Base-by-base conservation (phyloP, 2,329 filamentous ascomycete species). In the Arthrocladium fulminans region DNA sequence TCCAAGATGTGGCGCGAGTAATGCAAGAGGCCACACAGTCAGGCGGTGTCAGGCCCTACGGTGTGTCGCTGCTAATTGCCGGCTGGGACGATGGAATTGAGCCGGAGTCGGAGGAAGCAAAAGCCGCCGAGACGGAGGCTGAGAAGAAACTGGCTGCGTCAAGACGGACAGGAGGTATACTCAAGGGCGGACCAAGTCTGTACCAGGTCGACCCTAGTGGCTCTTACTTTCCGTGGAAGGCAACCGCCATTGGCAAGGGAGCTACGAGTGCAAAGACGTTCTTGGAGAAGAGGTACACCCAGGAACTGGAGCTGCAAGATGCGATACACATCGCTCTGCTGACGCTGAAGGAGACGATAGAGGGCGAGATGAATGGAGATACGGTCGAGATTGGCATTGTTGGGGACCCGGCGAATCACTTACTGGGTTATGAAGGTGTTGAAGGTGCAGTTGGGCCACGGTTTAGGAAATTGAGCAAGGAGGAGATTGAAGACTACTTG, bases 331-430 rank as follows among this genome's bases (percentile, higher is more conserved):
- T 98, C 73, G 92, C 92, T 52, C 78, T 98, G 48, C 74, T 98
- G 66, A 98, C 92, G 22, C 74, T 98, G 65, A 98, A 98, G 77
- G 92, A 98, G 77, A 96, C 92, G 50, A 98, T 98, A 64, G 90
- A 97, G 73, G 92, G 92, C 50, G 92, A 97, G 73, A 97, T 97
- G 90, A 97, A 90, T 60, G 90, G 90, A 54, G 89, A 97, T 67
- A 96, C 90, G 25, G 94, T 98, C 56, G 92, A 98, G 72, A 96
- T 98, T 68, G 90, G 88, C 88, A 97, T 98, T 59, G 88, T 98
- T 59, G 92, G 92, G 23, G 86, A 89, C 38, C 92, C 92, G 49
- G 92, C 92, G 59, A 81, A 98, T 65, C 86, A 96, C 65, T 76
- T 98, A 39, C 79, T 98, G 52, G 92, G 92, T 43, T 86, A 88